A percentile compares a stretch with the other conserved stretches of the same genome.
phyloP scores from a whole-genome alignment of 768 basidiomycete genomes.

The Panus rudis region DNA sequence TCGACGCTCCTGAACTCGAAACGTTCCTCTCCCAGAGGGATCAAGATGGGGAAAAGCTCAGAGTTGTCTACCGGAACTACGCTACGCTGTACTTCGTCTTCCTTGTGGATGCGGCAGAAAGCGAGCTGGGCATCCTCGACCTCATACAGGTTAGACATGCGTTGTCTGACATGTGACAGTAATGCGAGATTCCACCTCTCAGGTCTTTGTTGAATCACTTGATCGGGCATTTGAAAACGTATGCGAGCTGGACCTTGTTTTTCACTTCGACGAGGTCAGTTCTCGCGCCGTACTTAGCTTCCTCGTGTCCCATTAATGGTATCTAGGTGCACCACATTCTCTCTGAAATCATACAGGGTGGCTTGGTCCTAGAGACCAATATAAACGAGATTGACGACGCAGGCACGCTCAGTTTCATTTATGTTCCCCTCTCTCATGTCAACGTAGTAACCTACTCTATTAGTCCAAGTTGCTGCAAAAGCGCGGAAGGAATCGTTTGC shows the following conservation, averaged over 20 bases:
- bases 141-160: slow-evolving; percentile 75
- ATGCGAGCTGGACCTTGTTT: slow-evolving; percentile 95
- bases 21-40: slow-evolving; percentile 53
- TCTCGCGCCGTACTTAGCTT: neutral
- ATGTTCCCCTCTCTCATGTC: slow-evolving; percentile 2
- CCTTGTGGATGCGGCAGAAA: slow-evolving; percentile 93
- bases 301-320: neutral
- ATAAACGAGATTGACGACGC: slow-evolving; percentile 74
- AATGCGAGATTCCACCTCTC: neutral
- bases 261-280: slow-evolving; percentile 94
- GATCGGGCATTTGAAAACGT: slow-evolving; percentile 97
- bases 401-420: slow-evolving; percentile 41
- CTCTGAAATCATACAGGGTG: slow-evolving; percentile 94
- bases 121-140: slow-evolving; percentile 93
- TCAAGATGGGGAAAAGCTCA: slow-evolving; percentile 54
- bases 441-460: slow-evolving; percentile 2
- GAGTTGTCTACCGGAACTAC: slow-evolving; percentile 92
- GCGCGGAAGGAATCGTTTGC: slow-evolving; percentile 72
- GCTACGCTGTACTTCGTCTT: slow-evolving; percentile 97
- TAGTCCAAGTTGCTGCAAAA: slow-evolving; percentile 66
- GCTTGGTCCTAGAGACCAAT: slow-evolving; percentile 92
- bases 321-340: slow-evolving; percentile 87
- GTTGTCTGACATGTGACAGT: neutral
- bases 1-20: slow-evolving; percentile 87
- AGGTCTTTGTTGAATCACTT: slow-evolving; percentile 97